Evolutionary conservation across 345 rosid genomes (phyloP), one percentile per base, ranked within the genome.

Genomic region (Hibiscus syriacus): DNA sequence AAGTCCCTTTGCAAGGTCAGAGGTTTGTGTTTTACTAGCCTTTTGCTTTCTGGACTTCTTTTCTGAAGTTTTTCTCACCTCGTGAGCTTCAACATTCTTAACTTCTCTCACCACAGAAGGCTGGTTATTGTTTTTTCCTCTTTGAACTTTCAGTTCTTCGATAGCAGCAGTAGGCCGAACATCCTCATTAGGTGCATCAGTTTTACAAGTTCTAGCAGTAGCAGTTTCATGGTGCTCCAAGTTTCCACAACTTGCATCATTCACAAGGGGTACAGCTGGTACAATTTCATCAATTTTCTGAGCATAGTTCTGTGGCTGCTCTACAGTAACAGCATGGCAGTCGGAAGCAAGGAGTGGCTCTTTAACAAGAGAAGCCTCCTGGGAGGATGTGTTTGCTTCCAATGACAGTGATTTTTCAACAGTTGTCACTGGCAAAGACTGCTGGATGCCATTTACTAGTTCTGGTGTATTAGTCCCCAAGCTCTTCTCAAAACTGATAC

Each of bases 1-100:
- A 64, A 70, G 60, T 41, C 74, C 87, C 81, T 90, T 87, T 14
- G 74, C 78, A 68, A 76, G 82, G 54, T 87, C 93, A 77, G 87
- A 67, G 45, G 86, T 58, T 72, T 72, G 84, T 14, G 73, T 70
- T 80, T 85, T 92, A 13, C 72, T 60, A 76, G 82, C 72, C 66
- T 90, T 90, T 69, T 89, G 97, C 79, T 85, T 92, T 77, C 85
- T 88, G 25, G 96, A 79, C 82, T 88, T 92, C 86, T 91, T 94
- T 69, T 87, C 97, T 26, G 90, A 79, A 66, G 84, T 70, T 73
- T 87, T 94, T 64, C 79, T 87, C 20, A 71, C 79, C 65, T 85
- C 97, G 57, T 77, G 76, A 39, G 66, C 72, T 75, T 90, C 97
- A 78, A 39, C 76, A 74, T 48, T 75, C 74, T 81, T 89, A 25